Base-by-base conservation (phyloP, 345 rosid species). In the Eucalyptus marginata region DNA sequence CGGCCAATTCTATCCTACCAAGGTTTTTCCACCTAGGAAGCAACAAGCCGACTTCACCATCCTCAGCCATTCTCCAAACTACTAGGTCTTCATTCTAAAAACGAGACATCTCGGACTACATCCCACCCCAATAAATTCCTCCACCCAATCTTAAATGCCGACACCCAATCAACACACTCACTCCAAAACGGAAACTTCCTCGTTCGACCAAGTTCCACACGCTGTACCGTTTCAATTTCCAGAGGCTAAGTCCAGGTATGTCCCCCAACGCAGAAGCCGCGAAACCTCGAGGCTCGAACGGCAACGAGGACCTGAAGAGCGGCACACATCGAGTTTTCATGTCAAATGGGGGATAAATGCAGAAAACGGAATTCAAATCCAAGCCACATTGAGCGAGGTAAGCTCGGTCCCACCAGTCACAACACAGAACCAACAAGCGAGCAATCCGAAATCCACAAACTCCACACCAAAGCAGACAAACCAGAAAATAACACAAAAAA, bases 41-140 rank as follows among this genome's bases (percentile, higher is more conserved):
- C 84, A 93, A 91, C 92, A 94, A 87, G 56, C 91, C 92, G 49
- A 93, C 36, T 54, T 95, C 99, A 68, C 93, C 92, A 31, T 93
- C 95, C 52, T 96, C 94, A 49, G 96, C 98, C 98, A 97, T 96
- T 87, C 92, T 89, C 89, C 88, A 90, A 90, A 43, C 58, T 50
- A 66, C 51, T 9, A 0, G 44, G 24, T 33, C 44, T 9, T 68
- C 80, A 68, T 33, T 68, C 80, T 68, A 68, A 33, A 76, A 76
- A 76, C 3, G 27, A 76, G 14, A 11, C 47, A 36, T 36, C 8
- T 76, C 46, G 14, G 47, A 36, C 83, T 36, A 20, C 83, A 76
- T 76, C 83, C 8, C 5, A 40, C 83, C 43, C 47, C 27, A 36
- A 36, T 20, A 76, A 36, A 76, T 76, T 36, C 83, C 83, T 20